Conservation (phyloP, 2,329 filamentous ascomycete species). For the Chalaropsis ovoidea region DNA sequence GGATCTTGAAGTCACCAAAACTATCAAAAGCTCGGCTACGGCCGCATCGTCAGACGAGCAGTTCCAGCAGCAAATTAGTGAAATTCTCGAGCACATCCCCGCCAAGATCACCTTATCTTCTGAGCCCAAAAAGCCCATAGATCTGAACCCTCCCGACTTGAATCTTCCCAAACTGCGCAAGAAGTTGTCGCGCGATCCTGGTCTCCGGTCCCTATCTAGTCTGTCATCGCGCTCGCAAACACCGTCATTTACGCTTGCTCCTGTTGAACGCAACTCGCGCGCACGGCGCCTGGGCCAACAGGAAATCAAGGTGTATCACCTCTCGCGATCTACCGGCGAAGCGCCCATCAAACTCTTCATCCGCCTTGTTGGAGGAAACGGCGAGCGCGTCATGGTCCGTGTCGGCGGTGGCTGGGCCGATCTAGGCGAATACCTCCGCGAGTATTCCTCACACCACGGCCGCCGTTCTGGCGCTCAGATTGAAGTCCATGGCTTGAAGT, state of each 20-base stretch:
- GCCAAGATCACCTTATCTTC: slow-evolving; percentile 65
- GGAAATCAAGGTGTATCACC: slow-evolving; percentile 85
- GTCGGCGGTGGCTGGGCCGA: slow-evolving; percentile 98
- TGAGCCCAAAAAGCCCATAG: slow-evolving; percentile 36
- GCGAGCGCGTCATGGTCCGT: slow-evolving; percentile 92
- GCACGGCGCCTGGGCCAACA: slow-evolving; percentile 41
- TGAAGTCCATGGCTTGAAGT: slow-evolving; percentile 37
- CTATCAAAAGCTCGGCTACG: slow-evolving; percentile 28
- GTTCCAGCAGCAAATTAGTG: slow-evolving; percentile 68
- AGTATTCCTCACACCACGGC: slow-evolving; percentile 86
- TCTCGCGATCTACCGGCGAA: slow-evolving; percentile 72
- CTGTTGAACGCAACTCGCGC: slow-evolving; percentile 45
- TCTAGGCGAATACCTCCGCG: slow-evolving; percentile 83
- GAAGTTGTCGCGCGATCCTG: slow-evolving; percentile 37
- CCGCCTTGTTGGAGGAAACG: slow-evolving; percentile 77
- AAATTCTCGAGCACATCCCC: slow-evolving; percentile 67
- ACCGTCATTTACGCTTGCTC: slow-evolving; percentile 59
- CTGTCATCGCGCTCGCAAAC: slow-evolving; percentile 49
- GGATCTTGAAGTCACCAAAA: slow-evolving; percentile 38
- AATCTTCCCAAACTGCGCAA: slow-evolving; percentile 39
- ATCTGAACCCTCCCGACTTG: slow-evolving; percentile 50
- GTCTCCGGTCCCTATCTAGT: slow-evolving; percentile 43
- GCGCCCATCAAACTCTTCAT: slow-evolving; percentile 92
- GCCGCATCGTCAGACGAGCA: slow-evolving; percentile 45
- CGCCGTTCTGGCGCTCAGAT: slow-evolving; percentile 52